Percentiles rank a stretch among this genome's conserved stretches.
phyloP scores from a whole-genome alignment of 2,329 filamentous ascomycete species.

The Simplicillium aogashimaense region DNA sequence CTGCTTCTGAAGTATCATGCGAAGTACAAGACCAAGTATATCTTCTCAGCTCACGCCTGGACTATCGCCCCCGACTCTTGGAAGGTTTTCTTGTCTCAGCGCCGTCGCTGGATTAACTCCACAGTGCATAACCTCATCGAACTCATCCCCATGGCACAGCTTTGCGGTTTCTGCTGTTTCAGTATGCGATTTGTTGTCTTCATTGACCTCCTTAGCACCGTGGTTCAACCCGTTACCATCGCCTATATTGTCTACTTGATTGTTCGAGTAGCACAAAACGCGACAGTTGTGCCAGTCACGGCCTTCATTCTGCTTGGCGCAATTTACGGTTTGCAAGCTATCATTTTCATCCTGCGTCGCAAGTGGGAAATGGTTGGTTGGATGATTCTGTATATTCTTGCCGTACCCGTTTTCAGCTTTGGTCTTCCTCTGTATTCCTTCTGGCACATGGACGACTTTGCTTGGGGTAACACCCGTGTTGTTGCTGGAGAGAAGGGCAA shows the following conservation, averaged over 20 bases:
- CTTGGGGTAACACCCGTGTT: conserved; percentile 97
- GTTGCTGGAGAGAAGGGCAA: conserved; percentile 89
- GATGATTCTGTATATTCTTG: conserved; percentile 93
- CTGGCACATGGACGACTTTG: conserved; percentile 99
- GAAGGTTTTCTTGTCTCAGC: conserved; percentile 91
- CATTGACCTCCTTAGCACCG: conserved; percentile 80
- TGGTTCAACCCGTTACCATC: conserved; percentile 85
- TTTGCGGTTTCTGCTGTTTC: conserved; percentile 99
- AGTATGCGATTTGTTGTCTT: conserved; percentile 99
- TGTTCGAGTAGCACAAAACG: conserved; percentile 54
- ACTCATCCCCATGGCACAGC: conserved; percentile 82
- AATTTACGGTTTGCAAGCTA: conserved; percentile 94
- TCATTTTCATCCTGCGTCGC: conserved; percentile 91
- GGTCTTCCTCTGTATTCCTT: conserved; percentile 88
- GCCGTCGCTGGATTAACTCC: conserved; percentile 99
- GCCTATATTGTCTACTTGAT: conserved; percentile 88
- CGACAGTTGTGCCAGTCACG: conserved; percentile 64
- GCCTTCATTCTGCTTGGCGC: conserved; percentile 85
- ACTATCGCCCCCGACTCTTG: conserved; percentile 94
- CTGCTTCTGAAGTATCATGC: conserved; percentile 84
- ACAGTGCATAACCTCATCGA: conserved; percentile 97
- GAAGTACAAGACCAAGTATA: conserved; percentile 98
- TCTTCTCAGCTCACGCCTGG: conserved; percentile 85
- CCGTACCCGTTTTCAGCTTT: conserved; percentile 86
- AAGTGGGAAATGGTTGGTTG: conserved; percentile 99